Evolutionary conservation across 352 stramenopile genomes (phyloP).

Genomic region (Phytophthora pistaciae): DNA sequence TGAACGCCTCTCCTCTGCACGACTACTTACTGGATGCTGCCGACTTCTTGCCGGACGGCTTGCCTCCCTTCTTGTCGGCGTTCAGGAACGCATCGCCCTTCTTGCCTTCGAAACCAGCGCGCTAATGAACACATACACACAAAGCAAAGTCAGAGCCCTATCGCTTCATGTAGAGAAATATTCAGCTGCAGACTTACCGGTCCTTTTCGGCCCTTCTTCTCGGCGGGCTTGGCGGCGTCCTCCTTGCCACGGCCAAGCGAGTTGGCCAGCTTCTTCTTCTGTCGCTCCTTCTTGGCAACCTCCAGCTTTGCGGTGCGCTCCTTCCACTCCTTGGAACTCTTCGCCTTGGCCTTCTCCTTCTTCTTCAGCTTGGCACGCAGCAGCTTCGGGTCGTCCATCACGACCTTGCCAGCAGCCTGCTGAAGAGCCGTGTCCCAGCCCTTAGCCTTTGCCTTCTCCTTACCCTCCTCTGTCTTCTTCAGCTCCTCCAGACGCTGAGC

Average conservation of each 20-base stretch:
- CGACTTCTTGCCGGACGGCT: conserved; percentile 31
- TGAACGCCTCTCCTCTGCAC: conserved; percentile 39
- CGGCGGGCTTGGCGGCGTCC: conserved; percentile 40
- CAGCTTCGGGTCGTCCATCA: conserved; percentile 83
- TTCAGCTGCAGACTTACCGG: conserved; percentile 33
- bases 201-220: conserved; percentile 47
- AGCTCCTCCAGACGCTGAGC: conserved; percentile 79
- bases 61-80: conserved; percentile 57
- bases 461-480: conserved; percentile 82
- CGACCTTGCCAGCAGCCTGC: conserved; percentile 69
- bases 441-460: conserved; percentile 69
- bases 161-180: too few species aligned
- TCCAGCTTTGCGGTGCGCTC: conserved; percentile 64
- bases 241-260: conserved; percentile 33
- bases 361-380: conserved; percentile 86
- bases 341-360: conserved; percentile 84
- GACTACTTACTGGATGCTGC: conserved; percentile 44
- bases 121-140: conserved; percentile 41
- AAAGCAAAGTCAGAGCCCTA: too few species aligned
- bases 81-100: conserved; percentile 83
- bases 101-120: conserved; percentile 85
- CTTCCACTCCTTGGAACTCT: conserved; percentile 85
- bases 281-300: conserved; percentile 71
- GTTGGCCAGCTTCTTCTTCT: conserved; percentile 70
- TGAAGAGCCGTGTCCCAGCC: conserved; percentile 80